Evolutionary conservation across 345 rosid genomes (phyloP).

Genomic region (Heritiera littoralis): DNA sequence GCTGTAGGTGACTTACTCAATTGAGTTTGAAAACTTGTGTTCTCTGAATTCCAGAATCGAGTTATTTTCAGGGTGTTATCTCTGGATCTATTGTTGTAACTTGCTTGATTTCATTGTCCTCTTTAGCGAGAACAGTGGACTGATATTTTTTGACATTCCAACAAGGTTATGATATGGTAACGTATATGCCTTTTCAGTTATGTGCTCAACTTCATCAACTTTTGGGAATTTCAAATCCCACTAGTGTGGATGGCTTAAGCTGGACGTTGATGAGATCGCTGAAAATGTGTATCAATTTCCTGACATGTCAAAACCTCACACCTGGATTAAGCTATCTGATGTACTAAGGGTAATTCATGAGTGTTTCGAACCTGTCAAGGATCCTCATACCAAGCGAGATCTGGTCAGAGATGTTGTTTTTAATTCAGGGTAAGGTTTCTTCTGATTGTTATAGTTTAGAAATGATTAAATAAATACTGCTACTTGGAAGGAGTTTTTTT

Average conservation of each 20-base stretch:
- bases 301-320: constrained; percentile 26
- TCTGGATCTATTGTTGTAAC: neutral
- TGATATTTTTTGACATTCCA: neutral
- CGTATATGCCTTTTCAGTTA: constrained; percentile 26
- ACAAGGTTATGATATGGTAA: neutral
- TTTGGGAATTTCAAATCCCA: constrained; percentile 52
- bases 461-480: constrained; percentile 1
- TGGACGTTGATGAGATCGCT: constrained; percentile 53
- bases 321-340: constrained; percentile 46
- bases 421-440: constrained; percentile 38
- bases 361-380: constrained; percentile 67
- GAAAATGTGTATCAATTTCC: constrained; percentile 26
- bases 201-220: constrained; percentile 42
- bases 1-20: constrained; percentile 10
- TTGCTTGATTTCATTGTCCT: neutral
- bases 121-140: constrained; percentile 4
- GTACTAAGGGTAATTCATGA: constrained; percentile 68
- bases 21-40: neutral
- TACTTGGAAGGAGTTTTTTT: neutral
- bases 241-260: constrained; percentile 47
- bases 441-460: neutral
- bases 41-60: neutral
- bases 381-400: constrained; percentile 52
- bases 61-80: neutral
- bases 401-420: constrained; percentile 60